Evolutionary conservation across 2,329 filamentous ascomycete genomes (phyloP), one percentile per base, ranked within the genome.

Genomic region (Exophiala sp.): DNA sequence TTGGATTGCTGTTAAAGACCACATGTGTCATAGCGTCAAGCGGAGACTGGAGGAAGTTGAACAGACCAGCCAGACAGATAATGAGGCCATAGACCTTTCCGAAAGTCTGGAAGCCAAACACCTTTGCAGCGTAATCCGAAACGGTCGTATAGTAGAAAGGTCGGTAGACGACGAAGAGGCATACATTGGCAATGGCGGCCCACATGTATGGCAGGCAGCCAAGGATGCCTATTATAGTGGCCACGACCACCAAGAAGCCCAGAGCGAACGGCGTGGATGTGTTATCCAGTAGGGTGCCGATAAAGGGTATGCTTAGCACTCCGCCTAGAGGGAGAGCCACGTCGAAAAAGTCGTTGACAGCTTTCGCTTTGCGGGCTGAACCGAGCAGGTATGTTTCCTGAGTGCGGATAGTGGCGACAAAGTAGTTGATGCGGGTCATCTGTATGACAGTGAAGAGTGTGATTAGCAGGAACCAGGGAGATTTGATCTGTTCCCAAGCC

Each of bases 11-110:
- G 18, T 73, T 60, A 63, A 91, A 95, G 0, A 76, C 75, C 48
- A 79, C 74, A 63, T 94, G 86, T 34, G 89, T 88, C 29, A 91
- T 65, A 19, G 83, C 80, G 65, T 95, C 89, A 27, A 95, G 74
- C 0, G 79, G 88, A 3, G 83, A 84, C 70, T 95, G 88, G 1
- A 80, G 80, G 63, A 96, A 90, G 68, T 94, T 95, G 62, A 89
- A 77, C 0, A 95, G 66, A 0, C 90, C 89, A 0, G 88, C 84
- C 1, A 93, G 70, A 67, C 87, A 94, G 60, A 95, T 95, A 58
- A 95, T 86, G 16, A 90, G 76, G 9, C 89, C 89, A 67, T 95
- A 95, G n/a, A 96, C 88, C 50, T 87, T 95, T 39, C 89, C 90
- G 60, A 95, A 95, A 0, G 88, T 95, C 53, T 82, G 78, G 70